These are phyloP conservation scores for Artemisia annua DNA, from an alignment of 129 eudicot genomes.

Conservation along the genomic window DNA sequence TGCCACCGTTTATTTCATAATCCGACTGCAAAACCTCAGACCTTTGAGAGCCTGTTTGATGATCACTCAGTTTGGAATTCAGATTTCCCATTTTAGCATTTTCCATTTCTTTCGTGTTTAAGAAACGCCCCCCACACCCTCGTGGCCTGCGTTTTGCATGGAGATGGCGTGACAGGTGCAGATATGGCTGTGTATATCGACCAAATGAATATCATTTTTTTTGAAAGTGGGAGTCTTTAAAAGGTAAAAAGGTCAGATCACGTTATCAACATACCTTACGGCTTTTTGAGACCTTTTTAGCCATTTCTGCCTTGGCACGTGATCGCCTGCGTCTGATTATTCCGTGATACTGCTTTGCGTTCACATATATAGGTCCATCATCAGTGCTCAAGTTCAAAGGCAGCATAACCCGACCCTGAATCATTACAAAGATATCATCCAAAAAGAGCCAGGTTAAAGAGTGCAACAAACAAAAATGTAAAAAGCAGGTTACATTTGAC, in stretches of 20 bases:
- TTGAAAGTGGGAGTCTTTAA: background rate
- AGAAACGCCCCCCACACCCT: slow-evolving; percentile 92
- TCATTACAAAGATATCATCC: slow-evolving; percentile 8
- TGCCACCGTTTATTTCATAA: slow-evolving; percentile 34
- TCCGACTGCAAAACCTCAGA: slow-evolving; percentile 84
- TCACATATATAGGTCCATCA: slow-evolving; percentile 77
- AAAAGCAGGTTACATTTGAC: background rate
- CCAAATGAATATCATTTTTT: slow-evolving; percentile 11
- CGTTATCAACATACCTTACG: slow-evolving; percentile 59
- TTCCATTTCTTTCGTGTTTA: slow-evolving; percentile 51
- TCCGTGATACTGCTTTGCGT: slow-evolving; percentile 87
- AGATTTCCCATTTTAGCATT: slow-evolving; percentile 19
- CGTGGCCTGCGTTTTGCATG: slow-evolving; percentile 95
- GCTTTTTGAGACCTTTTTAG: slow-evolving; percentile 40
- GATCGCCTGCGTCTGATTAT: slow-evolving; percentile 77
- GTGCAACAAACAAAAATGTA: slow-evolving; percentile 8
- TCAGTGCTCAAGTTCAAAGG: slow-evolving; percentile 67
- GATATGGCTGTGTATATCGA: slow-evolving; percentile 59
- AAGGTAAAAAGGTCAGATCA: slow-evolving; percentile 11
- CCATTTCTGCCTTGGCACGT: slow-evolving; percentile 73
- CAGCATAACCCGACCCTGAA: slow-evolving; percentile 83
- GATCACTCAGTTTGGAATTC: slow-evolving; percentile 26
- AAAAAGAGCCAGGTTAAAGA: slow-evolving; percentile 16
- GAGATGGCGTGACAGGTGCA: slow-evolving; percentile 87
- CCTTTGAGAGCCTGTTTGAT: slow-evolving; percentile 55